A percentile compares a stretch with the other conserved stretches of the same genome.
Evolutionary conservation across 768 basidiomycete genomes (phyloP).

Genomic region (Collybiopsis confluens): DNA sequence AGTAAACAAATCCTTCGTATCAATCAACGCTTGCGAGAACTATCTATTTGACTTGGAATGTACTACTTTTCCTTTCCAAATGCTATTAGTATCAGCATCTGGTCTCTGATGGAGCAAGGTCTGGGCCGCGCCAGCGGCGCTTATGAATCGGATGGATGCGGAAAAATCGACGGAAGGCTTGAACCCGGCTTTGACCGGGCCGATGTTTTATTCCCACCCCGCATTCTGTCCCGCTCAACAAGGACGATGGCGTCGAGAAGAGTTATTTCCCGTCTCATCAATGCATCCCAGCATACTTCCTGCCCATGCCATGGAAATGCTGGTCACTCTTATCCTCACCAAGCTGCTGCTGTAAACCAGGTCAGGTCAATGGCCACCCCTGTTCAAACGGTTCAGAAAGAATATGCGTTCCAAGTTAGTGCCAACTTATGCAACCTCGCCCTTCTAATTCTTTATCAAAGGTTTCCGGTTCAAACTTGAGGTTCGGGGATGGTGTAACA

Average conservation of each 20-base stretch:
- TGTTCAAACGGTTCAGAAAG: conserved; percentile 66
- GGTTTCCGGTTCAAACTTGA: conserved; percentile 83
- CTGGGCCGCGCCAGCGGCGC: too few species aligned
- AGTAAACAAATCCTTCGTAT: too few species aligned
- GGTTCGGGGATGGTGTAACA: conserved; percentile 90
- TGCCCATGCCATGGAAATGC: conserved; percentile 80
- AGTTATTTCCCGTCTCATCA: conserved; percentile 70
- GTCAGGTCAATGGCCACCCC: conserved; percentile 77
- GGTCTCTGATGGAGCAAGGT: too few species aligned
- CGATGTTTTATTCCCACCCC: not conserved
- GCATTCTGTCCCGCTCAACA: not conserved
- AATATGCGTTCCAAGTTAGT: conserved; percentile 86
- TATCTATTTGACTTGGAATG: too few species aligned
- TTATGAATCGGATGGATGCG: too few species aligned
- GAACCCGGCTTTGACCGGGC: not conserved
- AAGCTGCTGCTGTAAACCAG: conserved; percentile 50
- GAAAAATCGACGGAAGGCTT: too few species aligned
- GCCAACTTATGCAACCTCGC: not conserved
- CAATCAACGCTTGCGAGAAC: too few species aligned
- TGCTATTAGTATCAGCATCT: too few species aligned
- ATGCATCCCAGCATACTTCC: conserved; percentile 63
- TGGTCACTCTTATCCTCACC: conserved; percentile 33
- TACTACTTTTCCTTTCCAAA: too few species aligned
- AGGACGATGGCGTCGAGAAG: conserved; percentile 47
- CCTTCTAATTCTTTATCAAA: conserved; percentile 21